Evolutionary conservation across 2,329 filamentous ascomycete genomes (phyloP).

Genomic region (Fusarium guadeloupense): DNA sequence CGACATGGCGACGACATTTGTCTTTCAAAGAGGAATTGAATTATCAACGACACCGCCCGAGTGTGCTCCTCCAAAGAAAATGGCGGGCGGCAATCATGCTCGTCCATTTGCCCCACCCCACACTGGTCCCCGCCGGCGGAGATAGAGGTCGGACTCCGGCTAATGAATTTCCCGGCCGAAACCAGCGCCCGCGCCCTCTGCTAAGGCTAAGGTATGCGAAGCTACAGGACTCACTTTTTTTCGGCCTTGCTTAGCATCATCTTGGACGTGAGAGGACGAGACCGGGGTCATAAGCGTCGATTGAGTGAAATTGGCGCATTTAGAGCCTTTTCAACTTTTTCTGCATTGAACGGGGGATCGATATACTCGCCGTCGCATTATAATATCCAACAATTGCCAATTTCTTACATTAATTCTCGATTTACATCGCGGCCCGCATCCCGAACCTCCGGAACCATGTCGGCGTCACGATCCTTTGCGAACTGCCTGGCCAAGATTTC

Average conservation of each 20-base stretch:
- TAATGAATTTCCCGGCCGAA: constrained; percentile 50
- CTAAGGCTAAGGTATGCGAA: too few relatives aligned
- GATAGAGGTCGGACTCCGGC: constrained; percentile 43
- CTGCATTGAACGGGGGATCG: constrained; percentile 10
- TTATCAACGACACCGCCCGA: constrained; percentile 24
- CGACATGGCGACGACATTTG: constrained; percentile 53
- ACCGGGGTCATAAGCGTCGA: constrained; percentile 37
- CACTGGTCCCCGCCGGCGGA: constrained; percentile 33
- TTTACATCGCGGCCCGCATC: constrained; percentile 10
- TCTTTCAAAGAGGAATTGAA: constrained; percentile 12
- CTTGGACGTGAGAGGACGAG: constrained; percentile 47
- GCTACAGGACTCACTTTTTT: constrained; percentile 39
- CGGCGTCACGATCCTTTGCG: constrained; percentile 47
- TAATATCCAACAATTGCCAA: background rate
- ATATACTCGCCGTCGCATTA: constrained; percentile 7
- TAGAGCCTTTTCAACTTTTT: constrained; percentile 21
- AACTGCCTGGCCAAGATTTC: constrained; percentile 48
- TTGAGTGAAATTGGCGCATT: constrained; percentile 44
- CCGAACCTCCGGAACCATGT: constrained; percentile 42
- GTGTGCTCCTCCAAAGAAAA: constrained; percentile 43
- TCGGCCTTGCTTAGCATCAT: constrained; percentile 44
- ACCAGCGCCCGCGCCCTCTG: constrained; percentile 34
- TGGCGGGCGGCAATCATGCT: constrained; percentile 44
- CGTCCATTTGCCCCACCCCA: constrained; percentile 27
- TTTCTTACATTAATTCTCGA: constrained; percentile 10